These are phyloP conservation scores for Teratosphaeriaceae sp. DNA, from an alignment of 2,329 filamentous ascomycete genomes.

Conservation along the genomic window DNA sequence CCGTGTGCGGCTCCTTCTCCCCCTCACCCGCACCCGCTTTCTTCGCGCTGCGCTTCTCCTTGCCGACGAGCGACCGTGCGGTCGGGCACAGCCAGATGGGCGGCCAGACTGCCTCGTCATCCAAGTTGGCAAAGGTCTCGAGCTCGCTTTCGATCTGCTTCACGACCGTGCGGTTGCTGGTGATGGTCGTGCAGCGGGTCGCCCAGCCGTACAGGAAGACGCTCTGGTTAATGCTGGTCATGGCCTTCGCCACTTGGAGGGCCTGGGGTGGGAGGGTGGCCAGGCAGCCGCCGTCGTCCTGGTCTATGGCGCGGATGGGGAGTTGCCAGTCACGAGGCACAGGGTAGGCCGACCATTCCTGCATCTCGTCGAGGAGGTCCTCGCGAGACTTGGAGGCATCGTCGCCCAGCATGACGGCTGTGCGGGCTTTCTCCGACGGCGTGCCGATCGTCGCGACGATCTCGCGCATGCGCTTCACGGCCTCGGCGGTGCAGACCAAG, in stretches of 20 bases:
- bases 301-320: slow-evolving; percentile 52
- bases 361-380: slow-evolving; percentile 26
- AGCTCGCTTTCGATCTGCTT: slow-evolving; percentile 57
- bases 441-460: slow-evolving; percentile 61
- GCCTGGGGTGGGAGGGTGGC: slow-evolving; percentile 42
- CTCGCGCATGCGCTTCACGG: slow-evolving; percentile 58
- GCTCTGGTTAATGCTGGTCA: slow-evolving; percentile 59
- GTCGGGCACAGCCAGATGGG: slow-evolving; percentile 59
- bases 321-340: slow-evolving; percentile 51
- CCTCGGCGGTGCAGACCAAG: slow-evolving; percentile 61
- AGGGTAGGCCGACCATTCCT: slow-evolving; percentile 46
- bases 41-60: slow-evolving; percentile 43
- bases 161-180: slow-evolving; percentile 61
- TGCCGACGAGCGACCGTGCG: slow-evolving; percentile 60
- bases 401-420: slow-evolving; percentile 51
- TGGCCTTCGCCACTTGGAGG: slow-evolving; percentile 37
- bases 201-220: slow-evolving; percentile 70
- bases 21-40: background rate
- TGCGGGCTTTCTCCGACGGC: slow-evolving; percentile 52
- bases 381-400: slow-evolving; percentile 27
- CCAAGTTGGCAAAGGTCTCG: slow-evolving; percentile 46
- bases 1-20: background rate
- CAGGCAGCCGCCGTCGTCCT: slow-evolving; percentile 31
- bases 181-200: slow-evolving; percentile 57
- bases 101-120: slow-evolving; percentile 46